phyloP scores from a whole-genome alignment of 2,329 filamentous ascomycete species.

The Scedosporium minutisporum region DNA sequence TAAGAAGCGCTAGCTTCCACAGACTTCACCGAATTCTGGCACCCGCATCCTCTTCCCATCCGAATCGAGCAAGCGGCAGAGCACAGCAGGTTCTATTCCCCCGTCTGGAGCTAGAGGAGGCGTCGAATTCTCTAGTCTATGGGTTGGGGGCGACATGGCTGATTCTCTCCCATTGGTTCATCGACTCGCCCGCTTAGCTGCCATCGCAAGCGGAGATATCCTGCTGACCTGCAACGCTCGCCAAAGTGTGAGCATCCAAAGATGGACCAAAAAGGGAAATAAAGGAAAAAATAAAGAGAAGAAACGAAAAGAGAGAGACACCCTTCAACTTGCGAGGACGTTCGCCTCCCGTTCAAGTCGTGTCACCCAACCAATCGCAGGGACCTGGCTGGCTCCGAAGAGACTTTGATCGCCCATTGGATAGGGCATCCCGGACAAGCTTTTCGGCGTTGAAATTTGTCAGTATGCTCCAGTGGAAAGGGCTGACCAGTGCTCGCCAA shows the following conservation, averaged over 20 bases:
- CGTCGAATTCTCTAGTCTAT: neutral
- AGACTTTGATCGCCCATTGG: neutral
- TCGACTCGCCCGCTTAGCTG: neutral
- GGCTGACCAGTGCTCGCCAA: conserved; percentile 9
- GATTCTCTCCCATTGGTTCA: neutral
- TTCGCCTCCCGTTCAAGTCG: neutral
- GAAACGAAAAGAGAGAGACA: neutral
- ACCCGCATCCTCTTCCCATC: neutral
- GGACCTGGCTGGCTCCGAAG: neutral
- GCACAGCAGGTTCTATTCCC: neutral
- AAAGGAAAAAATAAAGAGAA: neutral
- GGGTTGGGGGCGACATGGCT: neutral
- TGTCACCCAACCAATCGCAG: neutral
- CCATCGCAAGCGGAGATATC: neutral
- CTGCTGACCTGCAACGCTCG: neutral
- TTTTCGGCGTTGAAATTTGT: neutral
- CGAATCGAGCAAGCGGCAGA: neutral
- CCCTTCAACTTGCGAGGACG: neutral
- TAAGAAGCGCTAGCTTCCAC: neutral
- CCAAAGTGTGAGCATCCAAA: neutral
- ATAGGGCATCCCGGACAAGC: neutral
- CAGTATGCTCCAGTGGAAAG: neutral
- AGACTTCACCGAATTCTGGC: conserved; percentile 2
- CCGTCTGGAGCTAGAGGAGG: neutral
- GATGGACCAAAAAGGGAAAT: neutral